Evolutionary conservation across 177 flowering plant genomes (phyloP).

Genomic region (Vitis hybrid): DNA sequence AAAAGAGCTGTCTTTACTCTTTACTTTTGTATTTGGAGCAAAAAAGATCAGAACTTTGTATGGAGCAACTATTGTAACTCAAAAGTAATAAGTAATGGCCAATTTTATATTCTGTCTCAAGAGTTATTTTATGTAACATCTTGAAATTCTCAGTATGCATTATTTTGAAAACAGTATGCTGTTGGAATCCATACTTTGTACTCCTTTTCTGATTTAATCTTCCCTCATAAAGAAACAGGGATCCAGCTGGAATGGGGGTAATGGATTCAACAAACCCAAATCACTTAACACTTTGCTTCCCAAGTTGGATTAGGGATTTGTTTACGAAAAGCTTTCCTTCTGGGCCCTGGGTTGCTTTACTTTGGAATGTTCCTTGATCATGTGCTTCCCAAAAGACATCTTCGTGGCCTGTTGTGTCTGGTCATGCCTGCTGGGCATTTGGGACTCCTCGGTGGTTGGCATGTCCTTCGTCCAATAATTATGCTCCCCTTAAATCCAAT

Average conservation of each 20-base stretch:
- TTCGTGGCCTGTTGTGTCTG: too few relatives aligned
- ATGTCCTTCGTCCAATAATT: too few relatives aligned
- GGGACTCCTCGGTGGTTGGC: too few relatives aligned
- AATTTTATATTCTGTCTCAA: background rate
- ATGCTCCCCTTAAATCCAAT: too few relatives aligned
- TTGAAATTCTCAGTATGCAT: background rate
- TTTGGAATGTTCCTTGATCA: too few relatives aligned
- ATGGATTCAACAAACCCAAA: too few relatives aligned
- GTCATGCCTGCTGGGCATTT: too few relatives aligned
- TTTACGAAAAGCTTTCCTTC: too few relatives aligned
- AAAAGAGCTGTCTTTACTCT: background rate
- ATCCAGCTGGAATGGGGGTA: too few relatives aligned
- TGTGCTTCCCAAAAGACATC: too few relatives aligned
- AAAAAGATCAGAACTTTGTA: background rate
- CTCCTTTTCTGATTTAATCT: background rate
- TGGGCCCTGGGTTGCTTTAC: too few relatives aligned
- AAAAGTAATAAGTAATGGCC: background rate
- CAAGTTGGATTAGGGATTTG: background rate
- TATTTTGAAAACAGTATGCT: background rate
- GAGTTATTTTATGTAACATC: background rate
- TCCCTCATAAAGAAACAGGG: background rate
- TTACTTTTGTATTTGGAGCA: too few relatives aligned
- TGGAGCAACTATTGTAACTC: background rate
- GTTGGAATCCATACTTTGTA: background rate
- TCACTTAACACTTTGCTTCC: background rate